Percentiles rank a stretch among this genome's conserved stretches.
These are phyloP conservation scores for Fraxinus excelsior DNA, from an alignment of 257 asterid species.

Conservation along the genomic window DNA sequence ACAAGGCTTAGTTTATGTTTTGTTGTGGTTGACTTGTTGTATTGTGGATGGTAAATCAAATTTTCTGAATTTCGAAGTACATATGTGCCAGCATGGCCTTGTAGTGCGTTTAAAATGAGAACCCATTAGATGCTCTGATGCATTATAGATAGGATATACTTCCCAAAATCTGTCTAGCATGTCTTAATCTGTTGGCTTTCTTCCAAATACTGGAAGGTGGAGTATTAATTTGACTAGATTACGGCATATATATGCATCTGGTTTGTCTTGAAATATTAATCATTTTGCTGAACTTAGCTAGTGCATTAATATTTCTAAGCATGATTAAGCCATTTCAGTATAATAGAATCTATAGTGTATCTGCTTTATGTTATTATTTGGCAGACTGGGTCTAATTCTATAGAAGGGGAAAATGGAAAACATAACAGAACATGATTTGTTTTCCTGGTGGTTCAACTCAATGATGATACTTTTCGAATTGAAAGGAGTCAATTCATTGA, in stretches of 20 bases:
- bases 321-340: neutral
- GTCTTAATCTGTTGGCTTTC: slow-evolving; percentile 11
- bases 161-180: slow-evolving; percentile 15
- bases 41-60: neutral
- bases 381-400: neutral
- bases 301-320: neutral
- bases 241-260: neutral
- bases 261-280: neutral
- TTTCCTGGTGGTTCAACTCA: neutral
- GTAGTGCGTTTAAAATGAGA: neutral
- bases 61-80: neutral
- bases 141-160: slow-evolving; percentile 4
- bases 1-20: neutral
- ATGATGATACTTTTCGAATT: neutral
- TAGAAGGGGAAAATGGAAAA: neutral
- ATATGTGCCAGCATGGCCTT: neutral
- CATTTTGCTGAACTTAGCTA: neutral
- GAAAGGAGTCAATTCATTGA: neutral
- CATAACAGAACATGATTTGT: neutral
- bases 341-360: neutral
- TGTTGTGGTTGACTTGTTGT: neutral
- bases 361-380: neutral
- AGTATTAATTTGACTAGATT: neutral
- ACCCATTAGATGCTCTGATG: neutral
- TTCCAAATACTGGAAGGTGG: neutral